A percentile compares a stretch with the other conserved stretches of the same genome.
These are phyloP conservation scores for Candida tallmaniae DNA, from an alignment of 805 yeast genomes.

Conservation along the genomic window DNA sequence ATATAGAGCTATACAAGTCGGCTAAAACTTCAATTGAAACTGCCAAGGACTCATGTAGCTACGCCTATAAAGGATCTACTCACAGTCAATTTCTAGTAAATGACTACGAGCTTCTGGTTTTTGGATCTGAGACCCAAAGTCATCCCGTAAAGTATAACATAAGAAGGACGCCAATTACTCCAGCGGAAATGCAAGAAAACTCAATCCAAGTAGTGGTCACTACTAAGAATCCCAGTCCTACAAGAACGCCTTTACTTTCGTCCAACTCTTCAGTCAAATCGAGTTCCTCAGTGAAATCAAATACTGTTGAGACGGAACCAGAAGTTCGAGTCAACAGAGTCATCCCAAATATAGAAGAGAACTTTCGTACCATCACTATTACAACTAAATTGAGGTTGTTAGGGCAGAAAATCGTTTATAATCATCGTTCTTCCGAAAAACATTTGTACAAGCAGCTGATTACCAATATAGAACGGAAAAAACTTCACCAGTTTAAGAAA, in stretches of 20 bases:
- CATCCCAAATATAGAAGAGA: constrained; percentile 20
- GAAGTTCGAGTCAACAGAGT: neutral
- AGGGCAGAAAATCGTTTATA: constrained; percentile 19
- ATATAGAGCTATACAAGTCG: constrained; percentile 22
- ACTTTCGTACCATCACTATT: constrained; percentile 20
- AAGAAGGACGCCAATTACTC: constrained; percentile 28
- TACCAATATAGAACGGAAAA: constrained; percentile 8
- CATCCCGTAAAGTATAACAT: constrained; percentile 30
- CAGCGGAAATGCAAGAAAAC: constrained; percentile 32
- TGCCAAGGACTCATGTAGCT: constrained; percentile 27
- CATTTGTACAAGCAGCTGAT: constrained; percentile 21
- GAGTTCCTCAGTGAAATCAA: constrained; percentile 2
- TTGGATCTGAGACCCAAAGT: constrained; percentile 27
- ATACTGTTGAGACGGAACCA: neutral
- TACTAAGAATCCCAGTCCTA: neutral
- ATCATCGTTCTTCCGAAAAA: constrained; percentile 17
- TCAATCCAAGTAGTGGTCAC: constrained; percentile 12
- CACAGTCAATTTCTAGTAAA: constrained; percentile 12
- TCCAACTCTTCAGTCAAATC: neutral
- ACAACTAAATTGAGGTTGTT: constrained; percentile 19
- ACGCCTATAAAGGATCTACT: constrained; percentile 24
- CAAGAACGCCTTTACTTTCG: neutral
- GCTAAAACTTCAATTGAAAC: constrained; percentile 32
- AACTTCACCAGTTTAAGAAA: constrained; percentile 12
- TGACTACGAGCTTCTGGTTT: constrained; percentile 29